Base-by-base conservation (phyloP, 2,329 filamentous ascomycete genomes). In the Nemania sp. region DNA sequence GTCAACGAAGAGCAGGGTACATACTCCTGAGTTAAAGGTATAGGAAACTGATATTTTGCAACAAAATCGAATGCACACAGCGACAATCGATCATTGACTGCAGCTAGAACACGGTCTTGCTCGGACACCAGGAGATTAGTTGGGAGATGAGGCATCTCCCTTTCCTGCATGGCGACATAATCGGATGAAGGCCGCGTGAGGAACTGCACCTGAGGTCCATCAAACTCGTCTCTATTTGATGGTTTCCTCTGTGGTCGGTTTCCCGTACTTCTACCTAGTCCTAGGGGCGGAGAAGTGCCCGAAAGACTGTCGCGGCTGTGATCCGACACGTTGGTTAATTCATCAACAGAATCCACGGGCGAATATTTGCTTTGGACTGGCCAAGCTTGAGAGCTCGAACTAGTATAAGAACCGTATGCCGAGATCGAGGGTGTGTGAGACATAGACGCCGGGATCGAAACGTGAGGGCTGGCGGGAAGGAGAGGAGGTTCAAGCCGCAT, bases 51-150 rank as follows among this genome's bases (percentile, higher is more conserved):
- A 70, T 94, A 94, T 73, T 91, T 91, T 64, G 90, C 90, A 65
- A 95, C 86, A 72, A 95, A 95, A 73, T 95, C 89, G 78, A 88
- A 95, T 26, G 90, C 90, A 70, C 90, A 94, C 71, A 89, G 88
- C 20, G 90, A 91, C 40, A 95, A 78, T 57, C 90, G 83, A 73
- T 93, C 89, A 75, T 94, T 94, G 72, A 94, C 89, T 71, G 87
- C 83, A 52, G 82, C 83, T 52, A 94, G 77, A 64, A 95, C 89
- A 67, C 81, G 83, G 74, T 94, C 90, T 77, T 95, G 90, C 73
- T 95, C 90, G 72, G 91, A 86, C 49, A 90, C 86, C 65, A 89
- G 82, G 44, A 95, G 81, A 70, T 91, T 90, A 65, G 89, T 91
- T 41, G 90, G 90, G 26, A 94, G 83, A 70, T 89, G 86, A 17